These are phyloP conservation scores for Babesia bigemina DNA, from an alignment of 169 alveolate genomes.

Conservation along the genomic window DNA sequence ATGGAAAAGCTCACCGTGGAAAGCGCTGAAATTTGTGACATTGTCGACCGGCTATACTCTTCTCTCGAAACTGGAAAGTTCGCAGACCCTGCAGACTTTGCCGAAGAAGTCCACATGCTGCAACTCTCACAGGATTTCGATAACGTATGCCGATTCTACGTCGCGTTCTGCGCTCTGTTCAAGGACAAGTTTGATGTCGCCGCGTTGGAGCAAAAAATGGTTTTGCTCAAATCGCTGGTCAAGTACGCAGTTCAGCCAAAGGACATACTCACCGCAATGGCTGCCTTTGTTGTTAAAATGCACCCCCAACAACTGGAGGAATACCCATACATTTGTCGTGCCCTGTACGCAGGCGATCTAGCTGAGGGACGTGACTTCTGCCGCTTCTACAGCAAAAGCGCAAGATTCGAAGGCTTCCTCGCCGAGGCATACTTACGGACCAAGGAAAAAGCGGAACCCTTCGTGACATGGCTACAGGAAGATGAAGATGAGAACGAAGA, in stretches of 20 bases:
- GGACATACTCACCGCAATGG: constrained; percentile 80
- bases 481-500: constrained; percentile 44
- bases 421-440: constrained; percentile 63
- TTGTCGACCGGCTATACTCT: constrained; percentile 77
- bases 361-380: constrained; percentile 78
- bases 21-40: constrained; percentile 82
- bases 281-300: constrained; percentile 74
- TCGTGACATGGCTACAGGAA: constrained; percentile 80
- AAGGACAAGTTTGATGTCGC: constrained; percentile 50
- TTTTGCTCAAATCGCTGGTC: constrained; percentile 69
- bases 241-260: constrained; percentile 76
- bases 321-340: constrained; percentile 82
- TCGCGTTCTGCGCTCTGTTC: constrained; percentile 78
- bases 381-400: constrained; percentile 67
- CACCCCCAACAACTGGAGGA: constrained; percentile 71
- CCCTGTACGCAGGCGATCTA: constrained; percentile 79
- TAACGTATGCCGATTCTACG: constrained; percentile 76
- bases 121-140: constrained; percentile 91
- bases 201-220: constrained; percentile 69
- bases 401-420: constrained; percentile 58
- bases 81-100: constrained; percentile 77
- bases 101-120: constrained; percentile 86
- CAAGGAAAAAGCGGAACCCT: constrained; percentile 81
- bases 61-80: constrained; percentile 67
- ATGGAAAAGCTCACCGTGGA: constrained; percentile 73